These are phyloP conservation scores for Candida patagonica DNA, from an alignment of 805 yeast species.

Conservation along the genomic window DNA sequence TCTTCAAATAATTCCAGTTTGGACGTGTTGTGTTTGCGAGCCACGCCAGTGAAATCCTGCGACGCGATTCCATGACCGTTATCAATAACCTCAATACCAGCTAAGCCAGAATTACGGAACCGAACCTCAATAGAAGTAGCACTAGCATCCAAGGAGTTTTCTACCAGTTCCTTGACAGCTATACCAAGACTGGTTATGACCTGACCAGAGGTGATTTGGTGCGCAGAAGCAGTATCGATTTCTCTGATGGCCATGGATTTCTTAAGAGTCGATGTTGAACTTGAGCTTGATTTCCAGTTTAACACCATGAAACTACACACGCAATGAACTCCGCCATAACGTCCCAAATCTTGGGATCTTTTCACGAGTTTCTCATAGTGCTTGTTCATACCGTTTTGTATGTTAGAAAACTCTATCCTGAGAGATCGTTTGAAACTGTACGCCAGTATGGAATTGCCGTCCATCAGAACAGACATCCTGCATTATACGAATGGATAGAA, in stretches of 20 bases:
- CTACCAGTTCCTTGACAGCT: conserved; percentile 77
- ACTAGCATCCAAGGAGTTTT: conserved; percentile 76
- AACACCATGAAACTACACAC: not conserved
- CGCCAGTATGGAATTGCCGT: conserved; percentile 37
- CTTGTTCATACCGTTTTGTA: conserved; percentile 49
- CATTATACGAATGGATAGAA: conserved; percentile 36
- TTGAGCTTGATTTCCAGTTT: not conserved
- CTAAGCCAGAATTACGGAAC: conserved; percentile 65
- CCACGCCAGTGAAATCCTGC: conserved; percentile 39
- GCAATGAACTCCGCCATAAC: too few relatives aligned
- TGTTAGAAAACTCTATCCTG: conserved; percentile 44
- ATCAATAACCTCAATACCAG: conserved; percentile 60
- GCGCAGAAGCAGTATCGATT: conserved; percentile 48
- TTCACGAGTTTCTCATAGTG: conserved; percentile 42
- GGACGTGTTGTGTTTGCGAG: conserved; percentile 45
- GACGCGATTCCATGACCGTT: conserved; percentile 62
- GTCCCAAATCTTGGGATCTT: conserved; percentile 16
- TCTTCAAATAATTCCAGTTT: conserved; percentile 36
- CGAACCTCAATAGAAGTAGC: conserved; percentile 58
- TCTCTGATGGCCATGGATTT: conserved; percentile 25
- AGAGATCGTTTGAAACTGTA: conserved; percentile 36
- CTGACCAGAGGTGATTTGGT: conserved; percentile 82
- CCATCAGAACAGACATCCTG: conserved; percentile 38
- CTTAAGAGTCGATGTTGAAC: not conserved
- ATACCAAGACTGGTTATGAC: conserved; percentile 74